Percentiles rank a stretch among this genome's conserved stretches.
These are phyloP conservation scores for Penicillium mononematosum DNA, from an alignment of 495 filamentous ascomycete species.

Conservation along the genomic window DNA sequence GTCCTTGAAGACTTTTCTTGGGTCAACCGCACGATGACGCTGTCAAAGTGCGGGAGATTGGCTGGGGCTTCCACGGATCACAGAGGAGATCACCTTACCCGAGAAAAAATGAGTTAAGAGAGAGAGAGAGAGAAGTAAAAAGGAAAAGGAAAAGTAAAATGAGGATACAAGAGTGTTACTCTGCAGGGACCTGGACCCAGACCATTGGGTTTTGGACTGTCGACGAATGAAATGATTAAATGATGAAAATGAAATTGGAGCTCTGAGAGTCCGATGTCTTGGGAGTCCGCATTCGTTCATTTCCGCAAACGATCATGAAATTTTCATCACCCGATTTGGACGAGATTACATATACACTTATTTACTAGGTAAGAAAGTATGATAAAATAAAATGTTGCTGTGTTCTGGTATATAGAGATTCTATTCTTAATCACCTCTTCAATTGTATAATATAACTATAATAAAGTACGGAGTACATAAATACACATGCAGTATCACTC, in stretches of 20 bases:
- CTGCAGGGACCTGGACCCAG: slow-evolving; percentile 26
- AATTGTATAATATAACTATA: too few species aligned
- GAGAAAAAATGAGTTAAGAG: neutral
- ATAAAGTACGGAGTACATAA: too few species aligned
- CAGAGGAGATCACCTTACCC: neutral
- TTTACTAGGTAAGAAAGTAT: too few species aligned
- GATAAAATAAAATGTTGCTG: too few species aligned
- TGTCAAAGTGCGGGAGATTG: slow-evolving; percentile 44
- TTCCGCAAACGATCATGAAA: neutral
- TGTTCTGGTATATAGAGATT: too few species aligned
- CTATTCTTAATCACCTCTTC: too few species aligned
- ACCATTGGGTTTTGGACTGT: neutral
- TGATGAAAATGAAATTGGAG: too few species aligned
- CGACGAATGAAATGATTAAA: too few species aligned
- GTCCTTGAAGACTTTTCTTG: slow-evolving; percentile 5
- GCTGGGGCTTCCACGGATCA: slow-evolving; percentile 39
- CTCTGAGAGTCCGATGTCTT: too few species aligned
- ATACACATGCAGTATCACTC: too few species aligned
- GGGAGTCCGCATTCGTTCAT: neutral
- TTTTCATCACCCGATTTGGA: neutral
- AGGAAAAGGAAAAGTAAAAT: too few species aligned
- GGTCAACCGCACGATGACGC: slow-evolving; percentile 35
- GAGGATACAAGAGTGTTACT: neutral
- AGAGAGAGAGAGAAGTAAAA: slow-evolving; percentile 1
- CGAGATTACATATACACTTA: too few species aligned